Percentiles rank a stretch among this genome's conserved stretches.
These are phyloP conservation scores for Termitomyces sp. DNA, from an alignment of 768 basidiomycete species.

Conservation along the genomic window DNA sequence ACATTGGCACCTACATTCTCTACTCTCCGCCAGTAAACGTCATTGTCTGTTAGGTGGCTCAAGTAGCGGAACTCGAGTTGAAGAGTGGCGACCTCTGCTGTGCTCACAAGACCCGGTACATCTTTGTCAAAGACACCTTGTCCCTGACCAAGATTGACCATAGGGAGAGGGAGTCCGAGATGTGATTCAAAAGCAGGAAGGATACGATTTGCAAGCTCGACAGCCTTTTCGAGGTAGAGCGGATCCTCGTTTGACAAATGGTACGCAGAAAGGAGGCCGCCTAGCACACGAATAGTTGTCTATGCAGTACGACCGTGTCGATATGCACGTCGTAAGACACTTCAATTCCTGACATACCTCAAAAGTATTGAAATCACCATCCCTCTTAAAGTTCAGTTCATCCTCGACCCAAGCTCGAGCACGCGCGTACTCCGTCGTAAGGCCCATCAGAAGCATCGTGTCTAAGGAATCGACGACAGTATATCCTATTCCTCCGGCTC, in stretches of 20 bases:
- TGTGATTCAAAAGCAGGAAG: conserved; percentile 78
- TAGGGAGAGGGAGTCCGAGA: conserved; percentile 75
- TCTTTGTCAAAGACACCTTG: conserved; percentile 56
- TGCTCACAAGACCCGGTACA: conserved; percentile 59
- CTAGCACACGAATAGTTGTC: conserved; percentile 91
- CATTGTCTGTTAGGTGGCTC: conserved; percentile 70
- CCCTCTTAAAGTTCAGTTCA: conserved; percentile 67
- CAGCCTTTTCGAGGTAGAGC: conserved; percentile 70
- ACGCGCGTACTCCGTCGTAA: conserved; percentile 71
- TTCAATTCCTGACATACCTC: conserved; percentile 51
- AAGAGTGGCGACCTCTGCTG: conserved; percentile 84
- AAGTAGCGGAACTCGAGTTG: conserved; percentile 92
- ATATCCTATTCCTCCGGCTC: conserved; percentile 81
- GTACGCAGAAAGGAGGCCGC: conserved; percentile 84
- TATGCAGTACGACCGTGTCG: conserved; percentile 21
- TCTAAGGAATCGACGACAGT: conserved; percentile 87
- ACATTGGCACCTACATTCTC: conserved; percentile 50
- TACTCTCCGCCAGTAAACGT: conserved; percentile 74
- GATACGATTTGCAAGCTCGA: conserved; percentile 83
- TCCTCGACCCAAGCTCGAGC: conserved; percentile 74
- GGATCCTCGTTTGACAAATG: conserved; percentile 65
- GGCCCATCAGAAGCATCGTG: conserved; percentile 80
- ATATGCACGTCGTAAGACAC: not conserved
- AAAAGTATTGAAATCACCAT: conserved; percentile 82
- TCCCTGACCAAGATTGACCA: conserved; percentile 63